These are phyloP conservation scores for Pichia sp. DNA, from an alignment of 1,139 yeast species.

Conservation along the genomic window DNA sequence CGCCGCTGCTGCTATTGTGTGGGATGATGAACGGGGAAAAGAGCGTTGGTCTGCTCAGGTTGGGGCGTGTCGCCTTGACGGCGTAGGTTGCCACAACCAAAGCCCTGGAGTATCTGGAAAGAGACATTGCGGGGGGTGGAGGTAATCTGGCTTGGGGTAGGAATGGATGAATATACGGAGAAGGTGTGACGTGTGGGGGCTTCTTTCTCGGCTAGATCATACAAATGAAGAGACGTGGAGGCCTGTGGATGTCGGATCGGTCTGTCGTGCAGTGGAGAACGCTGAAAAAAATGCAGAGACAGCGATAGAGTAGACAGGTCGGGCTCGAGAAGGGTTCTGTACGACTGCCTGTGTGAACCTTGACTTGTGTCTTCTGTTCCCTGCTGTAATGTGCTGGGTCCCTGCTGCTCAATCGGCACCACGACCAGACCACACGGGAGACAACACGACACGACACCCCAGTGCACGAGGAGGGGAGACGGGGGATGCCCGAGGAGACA, in stretches of 20 bases:
- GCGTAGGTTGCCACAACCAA: neutral
- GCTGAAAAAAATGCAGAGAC: neutral
- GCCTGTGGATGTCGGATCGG: neutral
- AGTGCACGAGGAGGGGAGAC: too few species aligned
- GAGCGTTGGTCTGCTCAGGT: neutral
- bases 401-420: too few species aligned
- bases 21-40: neutral
- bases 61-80: neutral
- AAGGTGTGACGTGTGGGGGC: neutral
- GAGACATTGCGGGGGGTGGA: neutral
- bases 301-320: neutral
- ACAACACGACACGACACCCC: too few species aligned
- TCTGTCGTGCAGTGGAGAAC: neutral
- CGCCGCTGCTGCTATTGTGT: neutral
- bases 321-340: too few species aligned
- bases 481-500: too few species aligned
- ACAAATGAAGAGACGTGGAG: neutral
- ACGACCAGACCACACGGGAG: too few species aligned
- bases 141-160: neutral
- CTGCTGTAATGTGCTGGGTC: too few species aligned
- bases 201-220: neutral
- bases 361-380: too few species aligned
- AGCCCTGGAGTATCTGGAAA: neutral
- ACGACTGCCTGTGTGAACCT: too few species aligned
- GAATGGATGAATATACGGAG: neutral